A percentile compares a stretch with the other conserved stretches of the same genome.
phyloP scores from a whole-genome alignment of 805 yeast genomes.

The Sungouiella thailandica region DNA sequence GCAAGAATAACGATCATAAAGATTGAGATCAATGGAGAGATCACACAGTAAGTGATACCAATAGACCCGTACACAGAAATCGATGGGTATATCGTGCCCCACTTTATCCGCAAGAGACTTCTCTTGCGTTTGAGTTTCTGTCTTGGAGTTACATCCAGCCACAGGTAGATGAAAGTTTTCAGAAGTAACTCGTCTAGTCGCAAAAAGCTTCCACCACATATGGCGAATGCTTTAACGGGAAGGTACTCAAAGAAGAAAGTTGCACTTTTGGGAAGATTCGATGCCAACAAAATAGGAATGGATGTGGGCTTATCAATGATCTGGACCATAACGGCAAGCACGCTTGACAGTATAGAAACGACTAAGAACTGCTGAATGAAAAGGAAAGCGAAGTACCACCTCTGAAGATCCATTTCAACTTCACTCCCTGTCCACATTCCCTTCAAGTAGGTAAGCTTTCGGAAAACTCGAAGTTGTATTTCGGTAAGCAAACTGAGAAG shows the following conservation, averaged over 20 bases:
- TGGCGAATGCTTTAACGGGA: conserved; percentile 67
- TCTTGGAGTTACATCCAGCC: conserved; percentile 58
- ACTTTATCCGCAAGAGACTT: conserved; percentile 44
- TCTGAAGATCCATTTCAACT: conserved; percentile 66
- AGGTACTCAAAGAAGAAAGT: conserved; percentile 80
- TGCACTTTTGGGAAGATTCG: conserved; percentile 79
- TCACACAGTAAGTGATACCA: conserved; percentile 70
- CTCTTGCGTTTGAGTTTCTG: conserved; percentile 43
- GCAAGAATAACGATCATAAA: conserved; percentile 53
- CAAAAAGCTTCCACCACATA: conserved; percentile 67
- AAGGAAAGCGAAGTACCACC: conserved; percentile 71
- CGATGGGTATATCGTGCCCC: conserved; percentile 79
- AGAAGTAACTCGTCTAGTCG: conserved; percentile 50
- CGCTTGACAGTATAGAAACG: conserved; percentile 78
- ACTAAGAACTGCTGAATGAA: conserved; percentile 82
- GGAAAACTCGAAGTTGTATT: conserved; percentile 53
- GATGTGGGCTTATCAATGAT: conserved; percentile 66
- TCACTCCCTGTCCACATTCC: conserved; percentile 59
- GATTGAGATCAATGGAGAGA: conserved; percentile 72
- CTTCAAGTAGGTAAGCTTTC: conserved; percentile 48
- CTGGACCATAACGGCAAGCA: conserved; percentile 57
- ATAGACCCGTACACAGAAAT: conserved; percentile 75
- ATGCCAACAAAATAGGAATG: conserved; percentile 66
- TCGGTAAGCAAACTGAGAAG: conserved; percentile 61
- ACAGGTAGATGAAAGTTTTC: conserved; percentile 28